Percentiles rank a stretch among this genome's conserved stretches.
Conservation (phyloP, 352 stramenopile species). For the Blastocystis hominis region DNA sequence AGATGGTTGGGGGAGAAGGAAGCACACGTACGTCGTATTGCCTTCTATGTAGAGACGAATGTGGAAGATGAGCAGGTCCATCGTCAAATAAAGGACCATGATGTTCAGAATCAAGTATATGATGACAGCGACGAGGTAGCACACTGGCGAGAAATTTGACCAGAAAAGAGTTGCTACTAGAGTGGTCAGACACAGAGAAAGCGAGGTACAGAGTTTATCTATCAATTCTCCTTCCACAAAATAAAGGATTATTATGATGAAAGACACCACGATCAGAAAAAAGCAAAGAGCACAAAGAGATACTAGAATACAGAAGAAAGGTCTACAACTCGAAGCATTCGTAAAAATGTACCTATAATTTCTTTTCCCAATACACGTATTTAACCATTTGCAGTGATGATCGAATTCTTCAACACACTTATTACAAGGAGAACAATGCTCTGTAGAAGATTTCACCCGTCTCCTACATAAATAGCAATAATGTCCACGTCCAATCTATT, state of each 20-base stretch:
- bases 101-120: background rate
- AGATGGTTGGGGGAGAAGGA: background rate
- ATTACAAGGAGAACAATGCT: constrained; percentile 86
- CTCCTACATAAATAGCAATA: constrained; percentile 61
- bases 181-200: background rate
- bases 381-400: constrained; percentile 91
- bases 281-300: constrained; percentile 67
- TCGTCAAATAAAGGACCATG: background rate
- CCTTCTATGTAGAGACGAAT: constrained; percentile 10
- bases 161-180: background rate
- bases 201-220: background rate
- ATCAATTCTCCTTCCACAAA: background rate
- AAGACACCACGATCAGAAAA: constrained; percentile 69
- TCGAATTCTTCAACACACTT: constrained; percentile 89
- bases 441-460: constrained; percentile 65
- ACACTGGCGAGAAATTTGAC: background rate
- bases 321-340: constrained; percentile 68
- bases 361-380: constrained; percentile 79
- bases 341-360: constrained; percentile 66
- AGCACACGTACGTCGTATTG: background rate
- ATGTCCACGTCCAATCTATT: constrained; percentile 9
- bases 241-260: constrained; percentile 64
- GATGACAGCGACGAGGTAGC: background rate
- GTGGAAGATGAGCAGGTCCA: constrained; percentile 48
- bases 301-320: constrained; percentile 71